Base-by-base conservation (phyloP, 192 early-diverging fungal genomes). In the Piromyces finnis region DNA sequence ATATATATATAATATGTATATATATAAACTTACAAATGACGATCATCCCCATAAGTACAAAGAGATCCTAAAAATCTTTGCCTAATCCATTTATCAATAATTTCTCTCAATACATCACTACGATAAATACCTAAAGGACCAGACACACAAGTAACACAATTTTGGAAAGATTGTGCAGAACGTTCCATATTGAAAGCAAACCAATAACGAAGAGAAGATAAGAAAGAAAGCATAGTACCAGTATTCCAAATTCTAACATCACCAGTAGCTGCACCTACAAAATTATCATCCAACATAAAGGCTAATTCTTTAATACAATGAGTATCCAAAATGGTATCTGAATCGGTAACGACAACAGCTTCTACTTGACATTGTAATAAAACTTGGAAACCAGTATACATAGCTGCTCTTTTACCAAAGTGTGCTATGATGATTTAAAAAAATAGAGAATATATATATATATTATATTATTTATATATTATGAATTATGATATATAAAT, bases 161-260 rank as follows among this genome's bases (percentile, higher is more conserved):
- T 84, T 77, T 88, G 84, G 79, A 87, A 90, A 13, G 87, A 88
- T 32, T 91, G 90, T 0, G 88, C 88, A 7, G 89, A 88, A 68
- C 90, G 84, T 80, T 91, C 90, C 29, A 91, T 87, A 84, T 91
- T 91, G 77, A 91, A 91, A 5, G 90, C 90, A 82, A 91, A 87
- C 88, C 88, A 87, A 80, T 91, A 91, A 9, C 90, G 88, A 26
- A 91, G 81, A 14, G 87, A 88, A 1, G 90, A 91, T 77, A 91
- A 79, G 80, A 90, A 90, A 12, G 90, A 90, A 77, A 91, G 78
- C 78, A 89, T 37, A 11, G 82, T 80, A 0, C 83, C 85, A 16
- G 83, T 84, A 78, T 91, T 91, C 82, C 86, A 89, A 29, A 91
- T 91, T 16, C 88, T 83, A 5, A 87, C 83, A 80, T 88, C 85